Evolutionary conservation across 2,329 filamentous ascomycete genomes (phyloP).

Genomic region (Beauveria scarabaeidicola): DNA sequence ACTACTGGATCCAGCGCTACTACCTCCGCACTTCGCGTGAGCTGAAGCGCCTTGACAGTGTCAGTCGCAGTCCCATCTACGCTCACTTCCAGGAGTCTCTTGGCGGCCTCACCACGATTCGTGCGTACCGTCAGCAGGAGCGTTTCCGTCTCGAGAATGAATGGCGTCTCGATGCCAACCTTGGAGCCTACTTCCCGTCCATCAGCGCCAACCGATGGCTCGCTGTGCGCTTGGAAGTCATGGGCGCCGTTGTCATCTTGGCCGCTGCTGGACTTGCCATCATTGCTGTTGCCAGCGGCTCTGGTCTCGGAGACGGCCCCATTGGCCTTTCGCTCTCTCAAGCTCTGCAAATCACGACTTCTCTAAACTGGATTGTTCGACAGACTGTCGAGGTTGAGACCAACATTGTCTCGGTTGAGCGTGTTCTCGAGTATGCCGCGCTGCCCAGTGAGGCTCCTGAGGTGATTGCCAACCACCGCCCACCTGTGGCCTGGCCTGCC

Average conservation of each 20-base stretch:
- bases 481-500: constrained; percentile 84
- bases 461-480: constrained; percentile 78
- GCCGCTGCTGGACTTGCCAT: constrained; percentile 76
- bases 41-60: constrained; percentile 89
- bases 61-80: constrained; percentile 92
- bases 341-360: constrained; percentile 91
- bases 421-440: constrained; percentile 88
- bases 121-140: constrained; percentile 82
- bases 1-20: constrained; percentile 92
- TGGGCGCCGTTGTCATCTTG: constrained; percentile 89
- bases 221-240: constrained; percentile 87
- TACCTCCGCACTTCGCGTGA: constrained; percentile 94
- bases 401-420: constrained; percentile 98
- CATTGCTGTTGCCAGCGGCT: constrained; percentile 64
- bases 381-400: constrained; percentile 99
- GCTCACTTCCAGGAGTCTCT: constrained; percentile 98
- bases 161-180: constrained; percentile 91
- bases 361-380: constrained; percentile 96
- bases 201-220: constrained; percentile 94
- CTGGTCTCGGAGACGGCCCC: constrained; percentile 57
- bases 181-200: constrained; percentile 90
- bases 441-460: constrained; percentile 92
- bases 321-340: constrained; percentile 97
- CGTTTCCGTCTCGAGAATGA: constrained; percentile 91
- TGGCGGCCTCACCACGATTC: constrained; percentile 88